Conservation (phyloP, 164 flowering plant species). For the Chimonanthus praecox region DNA sequence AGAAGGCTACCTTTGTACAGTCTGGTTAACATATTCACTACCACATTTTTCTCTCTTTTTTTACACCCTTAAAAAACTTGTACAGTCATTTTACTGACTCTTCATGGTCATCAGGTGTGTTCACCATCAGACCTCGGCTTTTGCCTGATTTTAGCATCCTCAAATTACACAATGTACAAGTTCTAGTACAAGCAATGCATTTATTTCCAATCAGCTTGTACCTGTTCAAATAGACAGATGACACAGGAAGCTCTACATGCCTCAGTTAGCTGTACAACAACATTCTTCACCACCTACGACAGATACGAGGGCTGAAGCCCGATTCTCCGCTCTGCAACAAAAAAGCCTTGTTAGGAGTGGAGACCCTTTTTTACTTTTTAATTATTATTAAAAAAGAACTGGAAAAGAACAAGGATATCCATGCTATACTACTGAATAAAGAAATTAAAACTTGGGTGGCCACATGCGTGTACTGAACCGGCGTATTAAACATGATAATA, state of each 20-base stretch:
- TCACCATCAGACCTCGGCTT: constrained; percentile 43
- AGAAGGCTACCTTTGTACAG: constrained; percentile 61
- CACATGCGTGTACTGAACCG: background rate
- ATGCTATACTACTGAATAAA: background rate
- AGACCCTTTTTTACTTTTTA: background rate
- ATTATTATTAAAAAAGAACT: background rate
- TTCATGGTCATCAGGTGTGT: constrained; percentile 45
- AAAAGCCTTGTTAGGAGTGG: background rate
- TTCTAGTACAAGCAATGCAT: constrained; percentile 47
- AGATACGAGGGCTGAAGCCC: constrained; percentile 43
- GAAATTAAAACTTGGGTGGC: background rate
- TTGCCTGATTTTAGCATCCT: constrained; percentile 60
- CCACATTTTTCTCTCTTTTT: constrained; percentile 25
- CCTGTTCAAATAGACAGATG: constrained; percentile 27
- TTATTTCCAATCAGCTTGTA: constrained; percentile 36
- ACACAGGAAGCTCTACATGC: constrained; percentile 33
- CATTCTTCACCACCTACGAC: constrained; percentile 32
- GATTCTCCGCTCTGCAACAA: constrained; percentile 71
- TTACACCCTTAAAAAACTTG: constrained; percentile 48
- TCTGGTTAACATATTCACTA: constrained; percentile 42
- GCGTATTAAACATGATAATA: background rate
- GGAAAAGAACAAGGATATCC: background rate
- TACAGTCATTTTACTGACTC: constrained; percentile 44
- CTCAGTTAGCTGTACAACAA: constrained; percentile 86
- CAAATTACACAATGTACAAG: constrained; percentile 71